phyloP scores from a whole-genome alignment of 192 early-diverging fungal genomes.

The Coemansia sp. region DNA sequence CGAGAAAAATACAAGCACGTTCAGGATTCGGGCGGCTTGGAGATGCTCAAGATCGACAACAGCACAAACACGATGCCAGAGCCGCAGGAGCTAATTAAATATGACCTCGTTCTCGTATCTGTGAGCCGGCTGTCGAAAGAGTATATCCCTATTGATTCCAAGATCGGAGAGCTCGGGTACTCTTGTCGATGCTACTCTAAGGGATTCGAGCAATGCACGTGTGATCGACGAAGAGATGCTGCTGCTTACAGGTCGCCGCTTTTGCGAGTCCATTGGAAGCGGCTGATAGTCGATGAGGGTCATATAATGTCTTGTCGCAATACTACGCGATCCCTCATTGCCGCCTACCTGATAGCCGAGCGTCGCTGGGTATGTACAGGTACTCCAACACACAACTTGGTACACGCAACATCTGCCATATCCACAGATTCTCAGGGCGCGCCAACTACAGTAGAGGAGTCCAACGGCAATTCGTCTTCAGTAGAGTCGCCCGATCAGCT shows the following conservation, averaged over 20 bases:
- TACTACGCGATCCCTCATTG: conserved; percentile 53
- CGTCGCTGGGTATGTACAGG: conserved; percentile 77
- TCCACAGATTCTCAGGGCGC: neutral
- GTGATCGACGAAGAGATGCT: conserved; percentile 12
- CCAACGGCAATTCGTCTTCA: neutral
- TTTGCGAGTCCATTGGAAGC: conserved; percentile 71
- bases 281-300: conserved; percentile 84
- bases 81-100: conserved; percentile 55
- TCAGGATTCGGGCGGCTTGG: conserved; percentile 28
- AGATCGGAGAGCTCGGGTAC: conserved; percentile 40
- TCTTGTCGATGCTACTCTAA: conserved; percentile 41
- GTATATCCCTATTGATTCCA: conserved; percentile 47
- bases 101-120: conserved; percentile 73
- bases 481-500: neutral
- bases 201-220: conserved; percentile 17
- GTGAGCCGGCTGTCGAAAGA: conserved; percentile 65
- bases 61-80: conserved; percentile 52
- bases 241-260: conserved; percentile 61
- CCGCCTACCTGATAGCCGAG: conserved; percentile 58
- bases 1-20: conserved; percentile 73
- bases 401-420: conserved; percentile 51
- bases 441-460: neutral
- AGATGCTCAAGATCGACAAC: conserved; percentile 58
- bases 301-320: conserved; percentile 63
- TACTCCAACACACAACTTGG: conserved; percentile 64